Percentiles rank a stretch among this genome's conserved stretches.
Conservation (phyloP, 495 filamentous ascomycete genomes). For the Cercophora scortea region DNA sequence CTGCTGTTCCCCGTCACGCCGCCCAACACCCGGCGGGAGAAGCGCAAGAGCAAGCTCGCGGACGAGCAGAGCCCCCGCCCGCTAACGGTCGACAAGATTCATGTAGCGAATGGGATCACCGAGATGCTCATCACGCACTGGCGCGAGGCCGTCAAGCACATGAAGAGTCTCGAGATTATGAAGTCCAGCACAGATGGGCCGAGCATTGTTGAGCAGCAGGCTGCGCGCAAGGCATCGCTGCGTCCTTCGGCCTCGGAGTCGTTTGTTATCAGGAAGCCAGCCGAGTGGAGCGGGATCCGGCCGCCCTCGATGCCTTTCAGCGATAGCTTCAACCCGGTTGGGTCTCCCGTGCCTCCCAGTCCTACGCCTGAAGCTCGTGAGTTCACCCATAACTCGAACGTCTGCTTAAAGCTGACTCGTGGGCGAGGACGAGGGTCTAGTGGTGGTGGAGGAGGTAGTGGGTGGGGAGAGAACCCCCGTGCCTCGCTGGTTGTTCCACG, state of each 20-base stretch:
- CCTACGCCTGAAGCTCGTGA: constrained; percentile 20
- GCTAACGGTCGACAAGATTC: constrained; percentile 36
- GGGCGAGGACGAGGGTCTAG: constrained; percentile 7
- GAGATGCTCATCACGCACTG: constrained; percentile 54
- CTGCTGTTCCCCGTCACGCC: constrained; percentile 28
- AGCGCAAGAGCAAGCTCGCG: not conserved
- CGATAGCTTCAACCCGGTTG: not conserved
- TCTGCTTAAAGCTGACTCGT: constrained; percentile 3
- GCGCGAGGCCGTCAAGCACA: constrained; percentile 50
- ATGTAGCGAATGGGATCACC: constrained; percentile 44
- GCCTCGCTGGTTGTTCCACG: constrained; percentile 12
- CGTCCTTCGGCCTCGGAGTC: constrained; percentile 20
- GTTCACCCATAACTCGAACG: not conserved
- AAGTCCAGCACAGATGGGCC: constrained; percentile 8
- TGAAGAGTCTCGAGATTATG: constrained; percentile 30
- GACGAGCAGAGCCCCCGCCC: constrained; percentile 2
- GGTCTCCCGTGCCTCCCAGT: constrained; percentile 19
- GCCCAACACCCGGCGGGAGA: not conserved
- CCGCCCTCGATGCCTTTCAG: not conserved
- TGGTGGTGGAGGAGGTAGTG: not conserved
- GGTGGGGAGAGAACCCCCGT: not conserved
- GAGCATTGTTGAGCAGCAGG: not conserved
- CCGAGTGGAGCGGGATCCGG: constrained; percentile 5
- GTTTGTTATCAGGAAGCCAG: constrained; percentile 12
- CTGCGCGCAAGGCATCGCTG: not conserved